Conservation (phyloP, 225 moss, liverwort and hornwort genomes). For the Polytrichum formosum region DNA sequence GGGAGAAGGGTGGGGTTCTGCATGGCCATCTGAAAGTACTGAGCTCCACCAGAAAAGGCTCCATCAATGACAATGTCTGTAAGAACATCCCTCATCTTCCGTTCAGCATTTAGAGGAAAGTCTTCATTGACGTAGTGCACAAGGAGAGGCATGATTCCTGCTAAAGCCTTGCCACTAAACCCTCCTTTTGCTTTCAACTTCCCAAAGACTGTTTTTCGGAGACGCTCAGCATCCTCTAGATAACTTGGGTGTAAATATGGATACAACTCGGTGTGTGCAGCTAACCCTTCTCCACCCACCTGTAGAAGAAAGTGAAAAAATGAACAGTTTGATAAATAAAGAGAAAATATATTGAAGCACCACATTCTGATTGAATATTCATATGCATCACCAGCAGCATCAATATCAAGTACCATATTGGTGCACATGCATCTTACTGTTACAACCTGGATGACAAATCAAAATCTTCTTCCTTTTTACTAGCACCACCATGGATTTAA, state of each 20-base stretch:
- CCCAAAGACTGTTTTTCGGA: conserved; percentile 58
- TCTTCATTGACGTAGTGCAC: conserved; percentile 93
- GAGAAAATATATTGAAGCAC: background rate
- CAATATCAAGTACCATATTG: no score
- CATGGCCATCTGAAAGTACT: conserved; percentile 94
- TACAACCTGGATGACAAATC: no score
- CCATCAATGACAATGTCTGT: conserved; percentile 88
- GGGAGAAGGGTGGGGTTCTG: conserved; percentile 54
- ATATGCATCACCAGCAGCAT: no score
- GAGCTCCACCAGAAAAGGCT: conserved; percentile 87
- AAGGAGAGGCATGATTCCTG: conserved; percentile 79
- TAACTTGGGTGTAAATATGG: conserved; percentile 80
- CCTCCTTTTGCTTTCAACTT: conserved; percentile 74
- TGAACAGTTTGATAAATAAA: no score
- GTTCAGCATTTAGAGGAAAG: conserved; percentile 85
- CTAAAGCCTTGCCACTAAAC: conserved; percentile 72
- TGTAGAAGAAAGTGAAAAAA: conserved; percentile 6
- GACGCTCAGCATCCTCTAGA: conserved; percentile 62
- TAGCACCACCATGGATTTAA: no score
- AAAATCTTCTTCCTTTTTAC: no score
- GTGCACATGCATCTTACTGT: no score
- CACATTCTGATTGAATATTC: background rate
- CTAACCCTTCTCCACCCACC: conserved; percentile 89
- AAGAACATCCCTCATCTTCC: conserved; percentile 85
- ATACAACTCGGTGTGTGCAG: conserved; percentile 70